phyloP scores from a whole-genome alignment of 2,329 filamentous ascomycete genomes.

The Penicillium vulpinum region DNA sequence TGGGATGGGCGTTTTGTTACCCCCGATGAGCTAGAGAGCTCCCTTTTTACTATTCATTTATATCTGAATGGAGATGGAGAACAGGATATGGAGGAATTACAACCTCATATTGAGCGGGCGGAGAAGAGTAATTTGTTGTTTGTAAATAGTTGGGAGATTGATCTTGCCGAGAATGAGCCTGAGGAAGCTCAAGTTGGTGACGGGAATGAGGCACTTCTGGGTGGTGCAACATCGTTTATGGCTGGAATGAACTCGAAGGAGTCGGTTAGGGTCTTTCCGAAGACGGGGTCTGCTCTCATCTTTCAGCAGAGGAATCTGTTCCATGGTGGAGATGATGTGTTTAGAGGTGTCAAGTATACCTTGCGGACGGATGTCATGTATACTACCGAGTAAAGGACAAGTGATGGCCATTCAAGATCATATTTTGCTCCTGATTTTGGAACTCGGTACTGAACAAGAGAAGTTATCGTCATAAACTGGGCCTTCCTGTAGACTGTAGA shows the following conservation, averaged over 20 bases:
- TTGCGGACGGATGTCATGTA: conserved; percentile 60
- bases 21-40: conserved; percentile 52
- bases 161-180: conserved; percentile 14
- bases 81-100: conserved; percentile 34
- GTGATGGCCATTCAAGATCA: too few species aligned
- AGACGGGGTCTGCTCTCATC: conserved; percentile 53
- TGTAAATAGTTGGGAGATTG: conserved; percentile 16
- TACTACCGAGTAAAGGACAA: conserved; percentile 5
- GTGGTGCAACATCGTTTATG: conserved; percentile 58
- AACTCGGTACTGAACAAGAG: neutral
- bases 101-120: conserved; percentile 19
- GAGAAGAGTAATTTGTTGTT: conserved; percentile 11
- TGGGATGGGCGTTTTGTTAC: conserved; percentile 66
- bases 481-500: too few species aligned
- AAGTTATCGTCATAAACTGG: neutral
- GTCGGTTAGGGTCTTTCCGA: conserved; percentile 49
- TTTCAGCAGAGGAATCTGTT: conserved; percentile 57
- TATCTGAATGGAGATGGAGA: conserved; percentile 53
- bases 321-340: conserved; percentile 58
- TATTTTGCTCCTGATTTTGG: neutral
- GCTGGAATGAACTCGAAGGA: conserved; percentile 33
- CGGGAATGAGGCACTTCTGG: conserved; percentile 40
- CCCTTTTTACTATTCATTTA: conserved; percentile 57
- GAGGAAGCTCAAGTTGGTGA: neutral
- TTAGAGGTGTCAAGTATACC: conserved; percentile 56